Conservation (phyloP, 345 rosid genomes). For the Moricandia moricandioides region DNA sequence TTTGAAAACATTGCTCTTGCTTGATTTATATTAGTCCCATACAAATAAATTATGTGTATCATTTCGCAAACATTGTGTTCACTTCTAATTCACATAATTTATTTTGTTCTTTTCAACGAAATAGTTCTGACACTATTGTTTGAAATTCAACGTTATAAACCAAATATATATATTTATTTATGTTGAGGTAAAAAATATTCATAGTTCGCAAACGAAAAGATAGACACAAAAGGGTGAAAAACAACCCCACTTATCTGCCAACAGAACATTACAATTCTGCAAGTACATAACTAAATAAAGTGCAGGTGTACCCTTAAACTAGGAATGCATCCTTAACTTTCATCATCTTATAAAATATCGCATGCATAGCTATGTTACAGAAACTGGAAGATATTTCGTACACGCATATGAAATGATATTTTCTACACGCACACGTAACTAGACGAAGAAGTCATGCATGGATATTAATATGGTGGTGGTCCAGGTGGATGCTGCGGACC, state of each 20-base stretch:
- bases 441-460: background rate
- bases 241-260: background rate
- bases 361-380: background rate
- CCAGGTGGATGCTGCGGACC: constrained; percentile 1
- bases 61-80: background rate
- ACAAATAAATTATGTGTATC: background rate
- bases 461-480: constrained; percentile 13
- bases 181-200: background rate
- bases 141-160: background rate
- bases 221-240: background rate
- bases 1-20: background rate
- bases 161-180: background rate
- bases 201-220: background rate
- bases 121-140: background rate
- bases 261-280: background rate
- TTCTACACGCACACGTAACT: background rate
- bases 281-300: background rate
- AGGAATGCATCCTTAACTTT: background rate
- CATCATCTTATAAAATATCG: background rate
- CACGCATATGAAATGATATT: background rate
- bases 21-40: background rate
- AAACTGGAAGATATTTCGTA: background rate
- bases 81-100: background rate
- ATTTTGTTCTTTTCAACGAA: background rate
- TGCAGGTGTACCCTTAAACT: background rate